A percentile compares a stretch with the other conserved stretches of the same genome.
phyloP scores from a whole-genome alignment of 2,329 filamentous ascomycete species.

The Pseudogymnoascus verrucosus region DNA sequence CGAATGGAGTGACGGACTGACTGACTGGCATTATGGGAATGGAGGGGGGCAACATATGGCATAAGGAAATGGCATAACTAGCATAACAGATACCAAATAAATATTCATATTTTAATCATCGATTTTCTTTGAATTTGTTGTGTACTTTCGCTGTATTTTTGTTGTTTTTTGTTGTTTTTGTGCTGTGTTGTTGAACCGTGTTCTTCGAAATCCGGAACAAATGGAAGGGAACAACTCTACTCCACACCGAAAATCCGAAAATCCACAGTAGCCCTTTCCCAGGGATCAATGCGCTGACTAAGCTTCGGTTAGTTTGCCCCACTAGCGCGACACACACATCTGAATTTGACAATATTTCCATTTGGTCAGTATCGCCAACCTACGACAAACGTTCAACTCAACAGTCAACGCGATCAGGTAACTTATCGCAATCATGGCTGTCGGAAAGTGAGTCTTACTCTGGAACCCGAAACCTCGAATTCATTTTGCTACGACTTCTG shows the following conservation, averaged over 20 bases:
- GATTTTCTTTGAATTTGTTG: neutral
- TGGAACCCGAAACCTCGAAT: slow-evolving; percentile 10
- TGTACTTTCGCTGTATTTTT: neutral
- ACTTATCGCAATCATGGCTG: slow-evolving; percentile 65
- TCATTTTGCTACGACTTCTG: slow-evolving; percentile 15
- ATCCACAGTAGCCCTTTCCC: slow-evolving; percentile 1
- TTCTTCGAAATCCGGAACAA: no score
- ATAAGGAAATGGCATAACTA: neutral
- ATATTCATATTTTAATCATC: neutral
- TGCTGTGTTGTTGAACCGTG: neutral
- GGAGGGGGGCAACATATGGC: neutral
- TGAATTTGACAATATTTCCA: slow-evolving; percentile 11
- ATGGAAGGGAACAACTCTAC: neutral
- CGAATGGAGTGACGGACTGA: neutral
- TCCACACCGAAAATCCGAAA: slow-evolving; percentile 1
- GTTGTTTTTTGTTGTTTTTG: neutral
- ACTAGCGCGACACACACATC: slow-evolving; percentile 10
- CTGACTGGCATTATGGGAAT: neutral
- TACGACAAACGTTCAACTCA: slow-evolving; percentile 16
- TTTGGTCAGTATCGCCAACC: slow-evolving; percentile 10
- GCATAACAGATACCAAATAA: slow-evolving; percentile 6
- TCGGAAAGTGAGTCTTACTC: slow-evolving; percentile 58
- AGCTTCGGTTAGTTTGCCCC: slow-evolving; percentile 9
- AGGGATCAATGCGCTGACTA: slow-evolving; percentile 2
- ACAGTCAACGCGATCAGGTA: slow-evolving; percentile 24